phyloP scores from a whole-genome alignment of 164 flowering plant species.

The Akebia trifoliata region DNA sequence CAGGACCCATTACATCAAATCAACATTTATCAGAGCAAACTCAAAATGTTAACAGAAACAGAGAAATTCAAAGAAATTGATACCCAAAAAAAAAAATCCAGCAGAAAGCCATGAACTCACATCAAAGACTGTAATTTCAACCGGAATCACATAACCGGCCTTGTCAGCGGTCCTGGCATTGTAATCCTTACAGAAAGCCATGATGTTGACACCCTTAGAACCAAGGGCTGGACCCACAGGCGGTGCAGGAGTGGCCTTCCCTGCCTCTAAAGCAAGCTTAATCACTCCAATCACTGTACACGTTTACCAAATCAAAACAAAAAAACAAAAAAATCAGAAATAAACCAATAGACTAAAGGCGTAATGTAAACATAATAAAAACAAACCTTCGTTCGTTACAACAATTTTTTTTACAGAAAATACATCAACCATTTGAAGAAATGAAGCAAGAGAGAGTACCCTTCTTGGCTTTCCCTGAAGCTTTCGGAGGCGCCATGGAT shows the following conservation, averaged over 20 bases:
- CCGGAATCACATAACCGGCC: constrained; percentile 93
- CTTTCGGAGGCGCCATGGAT: constrained; percentile 93
- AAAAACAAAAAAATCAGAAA: too few relatives aligned
- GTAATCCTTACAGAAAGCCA: constrained; percentile 98
- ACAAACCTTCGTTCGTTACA: too few relatives aligned
- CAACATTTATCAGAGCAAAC: too few relatives aligned
- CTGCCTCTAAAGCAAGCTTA: constrained; percentile 95
- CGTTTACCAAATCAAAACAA: too few relatives aligned
- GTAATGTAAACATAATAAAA: too few relatives aligned
- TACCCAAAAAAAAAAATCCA: neutral
- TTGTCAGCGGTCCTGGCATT: constrained; percentile 96
- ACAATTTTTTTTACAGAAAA: too few relatives aligned
- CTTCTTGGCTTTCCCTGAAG: constrained; percentile 83
- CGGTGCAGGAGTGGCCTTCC: constrained; percentile 98
- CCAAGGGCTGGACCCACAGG: constrained; percentile 99
- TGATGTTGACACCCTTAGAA: constrained; percentile 96
- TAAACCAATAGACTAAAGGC: too few relatives aligned
- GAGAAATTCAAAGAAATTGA: too few relatives aligned
- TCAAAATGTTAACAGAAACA: too few relatives aligned
- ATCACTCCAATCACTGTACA: constrained; percentile 71
- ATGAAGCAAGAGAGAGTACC: constrained; percentile 32
- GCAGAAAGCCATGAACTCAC: constrained; percentile 37
- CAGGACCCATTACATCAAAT: too few relatives aligned
- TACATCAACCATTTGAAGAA: constrained; percentile 1
- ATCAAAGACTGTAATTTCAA: constrained; percentile 89